phyloP scores from a whole-genome alignment of 768 basidiomycete genomes.

The Steccherinum ochraceum region DNA sequence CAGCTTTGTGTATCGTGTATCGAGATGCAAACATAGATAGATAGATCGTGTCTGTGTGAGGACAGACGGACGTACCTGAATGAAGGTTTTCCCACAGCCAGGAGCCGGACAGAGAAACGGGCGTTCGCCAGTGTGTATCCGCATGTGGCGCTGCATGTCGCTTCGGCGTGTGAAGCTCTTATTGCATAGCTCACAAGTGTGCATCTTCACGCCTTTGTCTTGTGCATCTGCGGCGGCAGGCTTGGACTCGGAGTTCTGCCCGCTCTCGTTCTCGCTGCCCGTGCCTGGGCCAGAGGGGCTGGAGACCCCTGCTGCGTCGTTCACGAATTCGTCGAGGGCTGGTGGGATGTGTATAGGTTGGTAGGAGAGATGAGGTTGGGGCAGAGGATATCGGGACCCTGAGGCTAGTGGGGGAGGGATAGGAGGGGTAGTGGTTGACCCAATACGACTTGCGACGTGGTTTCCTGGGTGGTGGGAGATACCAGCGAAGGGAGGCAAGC shows the following conservation, averaged over 20 bases:
- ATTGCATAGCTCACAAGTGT: constrained; percentile 68
- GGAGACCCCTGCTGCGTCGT: constrained; percentile 1
- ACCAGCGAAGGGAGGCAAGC: neutral
- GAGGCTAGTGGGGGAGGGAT: neutral
- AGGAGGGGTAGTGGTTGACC: neutral
- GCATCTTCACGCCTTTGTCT: constrained; percentile 42
- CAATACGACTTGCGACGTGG: constrained; percentile 1
- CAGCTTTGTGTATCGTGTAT: neutral
- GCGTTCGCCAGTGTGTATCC: constrained; percentile 87
- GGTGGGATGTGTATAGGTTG: too few relatives aligned
- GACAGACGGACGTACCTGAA: constrained; percentile 53
- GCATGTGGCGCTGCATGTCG: constrained; percentile 78
- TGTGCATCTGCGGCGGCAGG: constrained; percentile 22
- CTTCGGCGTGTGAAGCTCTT: constrained; percentile 82
- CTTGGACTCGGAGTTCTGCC: constrained; percentile 13
- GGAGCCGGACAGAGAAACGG: constrained; percentile 69
- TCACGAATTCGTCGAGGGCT: neutral
- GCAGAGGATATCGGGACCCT: neutral
- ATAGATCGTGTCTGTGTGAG: neutral
- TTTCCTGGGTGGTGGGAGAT: constrained; percentile 2
- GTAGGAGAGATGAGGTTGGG: neutral
- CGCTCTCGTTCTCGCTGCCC: constrained; percentile 18
- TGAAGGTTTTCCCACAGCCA: constrained; percentile 86
- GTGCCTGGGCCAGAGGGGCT: constrained; percentile 16
- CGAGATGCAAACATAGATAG: neutral